Conservation (phyloP, 2,329 filamentous ascomycete genomes). For the Zasmidium citrigriseum region DNA sequence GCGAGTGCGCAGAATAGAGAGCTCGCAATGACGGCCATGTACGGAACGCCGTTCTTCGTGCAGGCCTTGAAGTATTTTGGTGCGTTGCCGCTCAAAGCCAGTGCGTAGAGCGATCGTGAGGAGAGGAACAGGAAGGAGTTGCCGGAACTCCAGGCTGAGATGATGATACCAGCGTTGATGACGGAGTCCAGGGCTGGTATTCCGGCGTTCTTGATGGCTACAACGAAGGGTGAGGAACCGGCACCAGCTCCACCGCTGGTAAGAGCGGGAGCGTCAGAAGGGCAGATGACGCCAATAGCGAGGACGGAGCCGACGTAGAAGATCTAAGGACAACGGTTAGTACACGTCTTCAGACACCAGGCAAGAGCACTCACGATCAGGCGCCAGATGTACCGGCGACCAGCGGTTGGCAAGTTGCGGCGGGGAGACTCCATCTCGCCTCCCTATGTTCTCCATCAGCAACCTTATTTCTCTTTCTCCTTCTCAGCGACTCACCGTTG, state of each 20-base stretch:
- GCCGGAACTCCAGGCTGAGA: constrained; percentile 62
- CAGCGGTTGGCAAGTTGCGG: constrained; percentile 61
- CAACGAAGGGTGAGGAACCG: constrained; percentile 21
- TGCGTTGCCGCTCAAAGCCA: constrained; percentile 65
- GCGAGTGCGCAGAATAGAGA: constrained; percentile 49
- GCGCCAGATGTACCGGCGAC: constrained; percentile 62
- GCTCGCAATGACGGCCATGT: constrained; percentile 47
- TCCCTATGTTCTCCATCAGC: constrained; percentile 28
- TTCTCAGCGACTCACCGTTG: constrained; percentile 37
- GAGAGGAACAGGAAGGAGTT: constrained; percentile 58
- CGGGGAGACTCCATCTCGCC: constrained; percentile 61
- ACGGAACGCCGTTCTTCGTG: constrained; percentile 60
- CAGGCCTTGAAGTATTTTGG: constrained; percentile 57
- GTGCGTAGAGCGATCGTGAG: constrained; percentile 54
- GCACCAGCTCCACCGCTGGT: constrained; percentile 38
- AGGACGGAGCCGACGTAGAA: constrained; percentile 62
- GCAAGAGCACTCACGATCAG: constrained; percentile 60
- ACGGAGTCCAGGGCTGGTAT: constrained; percentile 62
- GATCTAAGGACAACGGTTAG: constrained; percentile 4
- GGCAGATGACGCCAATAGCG: constrained; percentile 62
- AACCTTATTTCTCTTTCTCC: neutral
- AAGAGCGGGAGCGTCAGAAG: constrained; percentile 53
- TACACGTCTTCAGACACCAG: constrained; percentile 26
- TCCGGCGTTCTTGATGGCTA: constrained; percentile 51
- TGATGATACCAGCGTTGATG: constrained; percentile 68